Base-by-base conservation (phyloP, 2,329 filamentous ascomycete genomes). In the Zasmidium cellare region DNA sequence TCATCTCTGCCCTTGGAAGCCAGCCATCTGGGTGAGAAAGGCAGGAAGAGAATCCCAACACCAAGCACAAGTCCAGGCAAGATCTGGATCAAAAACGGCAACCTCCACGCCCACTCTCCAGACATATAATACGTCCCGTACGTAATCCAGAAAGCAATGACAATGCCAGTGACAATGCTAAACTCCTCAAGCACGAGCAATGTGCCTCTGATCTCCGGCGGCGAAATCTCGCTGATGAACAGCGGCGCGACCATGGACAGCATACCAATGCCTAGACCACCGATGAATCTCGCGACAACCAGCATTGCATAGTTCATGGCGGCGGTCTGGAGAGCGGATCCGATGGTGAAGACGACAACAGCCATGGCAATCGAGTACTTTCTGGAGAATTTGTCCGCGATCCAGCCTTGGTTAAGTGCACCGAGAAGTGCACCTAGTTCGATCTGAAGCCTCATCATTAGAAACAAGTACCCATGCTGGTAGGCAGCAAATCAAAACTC, bases 191-290 rank as follows among this genome's bases (percentile, higher is more conserved):
- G 67, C 1, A 80, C 84, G 48, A 83, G 74, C 3, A 78, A 66
- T 1, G 74, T 67, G 1, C 76, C 76, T 46, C 76, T 64, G 3
- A 76, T 69, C 51, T 77, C 71, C 0, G 75, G 74, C 0, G 93
- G 92, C 2, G 90, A 87, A 12, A 96, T 79, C 74, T 97, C 93
- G 9, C 89, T 88, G 59, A 97, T 93, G 75, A 96, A 96, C 46
- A 79, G 79, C 46, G 35, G 62, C 19, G 61, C 74, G 58, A 58
- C 79, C 76, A 70, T 66, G 23, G 55, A 61, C 23, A 73, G 56
- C 59, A 71, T 71, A 18, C 70, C 71, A 12, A 73, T 67, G 0
- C 71, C 71, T 23, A 72, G 55, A 3, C 71, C 71, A 11, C 69
- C 70, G 47, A 74, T 66, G 38, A 69, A 66, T 23, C 71, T 64